A percentile compares a stretch with the other conserved stretches of the same genome.
Conservation (phyloP, 495 filamentous ascomycete genomes). For the Xylaria acuta region DNA sequence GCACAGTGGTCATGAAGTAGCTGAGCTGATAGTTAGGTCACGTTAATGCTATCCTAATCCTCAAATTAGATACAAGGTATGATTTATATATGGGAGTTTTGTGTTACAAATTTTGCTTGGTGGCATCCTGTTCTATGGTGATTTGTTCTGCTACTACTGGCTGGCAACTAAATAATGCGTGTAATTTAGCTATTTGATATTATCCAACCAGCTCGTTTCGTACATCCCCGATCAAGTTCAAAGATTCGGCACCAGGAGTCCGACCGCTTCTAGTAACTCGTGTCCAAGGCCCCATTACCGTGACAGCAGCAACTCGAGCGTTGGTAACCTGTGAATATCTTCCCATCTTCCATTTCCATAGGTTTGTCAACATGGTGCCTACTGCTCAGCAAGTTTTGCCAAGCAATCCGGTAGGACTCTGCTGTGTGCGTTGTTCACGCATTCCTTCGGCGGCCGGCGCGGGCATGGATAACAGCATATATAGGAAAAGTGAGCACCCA, state of each 20-base stretch:
- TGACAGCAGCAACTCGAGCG: background rate
- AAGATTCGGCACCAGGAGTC: background rate
- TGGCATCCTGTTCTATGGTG: background rate
- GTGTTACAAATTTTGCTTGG: background rate
- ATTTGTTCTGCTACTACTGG: background rate
- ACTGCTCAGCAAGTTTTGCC: conserved; percentile 9
- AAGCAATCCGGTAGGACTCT: background rate
- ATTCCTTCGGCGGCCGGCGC: conserved; percentile 16
- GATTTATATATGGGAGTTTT: background rate
- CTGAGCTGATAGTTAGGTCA: background rate
- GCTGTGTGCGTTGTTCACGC: background rate
- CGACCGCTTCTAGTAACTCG: background rate
- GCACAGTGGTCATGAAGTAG: background rate
- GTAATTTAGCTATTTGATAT: background rate
- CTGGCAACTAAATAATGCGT: background rate
- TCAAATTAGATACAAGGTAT: background rate
- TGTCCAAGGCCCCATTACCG: background rate
- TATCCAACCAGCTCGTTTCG: background rate
- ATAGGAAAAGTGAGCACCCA: conserved; percentile 5
- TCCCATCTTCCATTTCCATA: background rate
- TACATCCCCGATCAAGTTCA: background rate
- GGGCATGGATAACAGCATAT: conserved; percentile 14
- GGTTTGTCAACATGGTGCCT: background rate
- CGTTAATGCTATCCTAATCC: background rate
- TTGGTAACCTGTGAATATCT: background rate